Conservation (phyloP, 768 basidiomycete genomes). For the Cystobasidium ongulense region DNA sequence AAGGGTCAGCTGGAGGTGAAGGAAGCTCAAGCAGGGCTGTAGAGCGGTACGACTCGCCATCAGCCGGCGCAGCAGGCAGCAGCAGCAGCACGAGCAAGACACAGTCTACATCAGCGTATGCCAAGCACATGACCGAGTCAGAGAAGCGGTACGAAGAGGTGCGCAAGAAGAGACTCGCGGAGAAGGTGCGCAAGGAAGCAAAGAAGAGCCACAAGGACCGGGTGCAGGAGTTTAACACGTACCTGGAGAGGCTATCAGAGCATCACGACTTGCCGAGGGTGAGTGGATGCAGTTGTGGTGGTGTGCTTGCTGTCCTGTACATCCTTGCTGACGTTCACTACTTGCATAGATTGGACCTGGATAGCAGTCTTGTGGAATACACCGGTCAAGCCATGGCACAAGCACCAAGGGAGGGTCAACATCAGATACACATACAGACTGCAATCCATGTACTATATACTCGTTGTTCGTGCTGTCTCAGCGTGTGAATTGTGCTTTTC, state of each 20-base stretch:
- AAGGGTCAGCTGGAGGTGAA: not conserved
- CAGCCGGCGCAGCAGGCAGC: not conserved
- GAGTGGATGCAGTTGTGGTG: not conserved
- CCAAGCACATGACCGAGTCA: slow-evolving; percentile 54
- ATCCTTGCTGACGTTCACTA: not conserved
- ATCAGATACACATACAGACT: not conserved
- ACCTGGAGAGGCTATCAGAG: slow-evolving; percentile 77
- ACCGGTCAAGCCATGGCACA: not conserved
- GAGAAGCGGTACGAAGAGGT: slow-evolving; percentile 79
- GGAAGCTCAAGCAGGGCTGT: not conserved
- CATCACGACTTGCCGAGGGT: slow-evolving; percentile 53
- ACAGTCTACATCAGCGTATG: not conserved
- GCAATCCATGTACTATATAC: too few species aligned
- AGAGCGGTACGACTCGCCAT: not conserved
- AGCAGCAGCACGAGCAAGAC: not conserved
- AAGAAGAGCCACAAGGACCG: slow-evolving; percentile 87
- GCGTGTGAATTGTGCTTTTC: too few species aligned
- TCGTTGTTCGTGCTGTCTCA: too few species aligned
- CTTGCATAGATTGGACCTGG: slow-evolving; percentile 21
- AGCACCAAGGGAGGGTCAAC: not conserved
- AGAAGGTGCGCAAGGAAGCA: slow-evolving; percentile 67
- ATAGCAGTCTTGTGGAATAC: not conserved
- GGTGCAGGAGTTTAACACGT: slow-evolving; percentile 77
- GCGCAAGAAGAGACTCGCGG: slow-evolving; percentile 66
- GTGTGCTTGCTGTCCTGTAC: not conserved